phyloP scores from a whole-genome alignment of 768 basidiomycete genomes.

The Macrocybe gigantea region DNA sequence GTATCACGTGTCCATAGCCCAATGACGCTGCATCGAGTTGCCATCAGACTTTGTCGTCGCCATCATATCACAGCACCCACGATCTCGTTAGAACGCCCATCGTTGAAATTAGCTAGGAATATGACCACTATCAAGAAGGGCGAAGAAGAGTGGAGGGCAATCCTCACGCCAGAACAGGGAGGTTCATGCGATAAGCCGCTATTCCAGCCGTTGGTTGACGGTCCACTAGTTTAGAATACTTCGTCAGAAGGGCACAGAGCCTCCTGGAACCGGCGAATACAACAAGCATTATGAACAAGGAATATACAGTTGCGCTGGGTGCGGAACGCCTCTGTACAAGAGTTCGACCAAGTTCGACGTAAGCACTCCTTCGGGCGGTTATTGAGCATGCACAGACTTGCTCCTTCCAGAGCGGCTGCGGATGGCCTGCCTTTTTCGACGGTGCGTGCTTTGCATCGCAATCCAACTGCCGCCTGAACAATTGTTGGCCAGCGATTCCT shows the following conservation, averaged over 20 bases:
- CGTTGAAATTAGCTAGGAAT: constrained; percentile 13
- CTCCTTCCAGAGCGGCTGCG: constrained; percentile 65
- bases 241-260: constrained; percentile 84
- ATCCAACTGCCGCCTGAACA: constrained; percentile 1
- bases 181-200: constrained; percentile 10
- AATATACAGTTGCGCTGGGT: constrained; percentile 74
- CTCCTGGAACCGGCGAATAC: constrained; percentile 72
- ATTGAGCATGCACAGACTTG: background rate
- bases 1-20: background rate
- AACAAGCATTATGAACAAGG: constrained; percentile 64
- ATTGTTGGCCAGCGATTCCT: constrained; percentile 60
- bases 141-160: constrained; percentile 80
- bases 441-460: constrained; percentile 32
- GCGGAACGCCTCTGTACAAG: constrained; percentile 80
- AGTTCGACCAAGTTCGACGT: constrained; percentile 84
- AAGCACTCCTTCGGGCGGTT: constrained; percentile 7
- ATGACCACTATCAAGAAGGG: constrained; percentile 44
- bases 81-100: background rate
- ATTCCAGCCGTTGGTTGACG: background rate
- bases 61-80: too few species aligned
- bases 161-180: constrained; percentile 80
- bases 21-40: constrained; percentile 1
- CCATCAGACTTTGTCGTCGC: constrained; percentile 2
- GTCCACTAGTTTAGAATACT: constrained; percentile 72
- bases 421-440: constrained; percentile 98